Conservation (phyloP, 2,329 filamentous ascomycete genomes). For the Teratosphaeria zuluensis region DNA sequence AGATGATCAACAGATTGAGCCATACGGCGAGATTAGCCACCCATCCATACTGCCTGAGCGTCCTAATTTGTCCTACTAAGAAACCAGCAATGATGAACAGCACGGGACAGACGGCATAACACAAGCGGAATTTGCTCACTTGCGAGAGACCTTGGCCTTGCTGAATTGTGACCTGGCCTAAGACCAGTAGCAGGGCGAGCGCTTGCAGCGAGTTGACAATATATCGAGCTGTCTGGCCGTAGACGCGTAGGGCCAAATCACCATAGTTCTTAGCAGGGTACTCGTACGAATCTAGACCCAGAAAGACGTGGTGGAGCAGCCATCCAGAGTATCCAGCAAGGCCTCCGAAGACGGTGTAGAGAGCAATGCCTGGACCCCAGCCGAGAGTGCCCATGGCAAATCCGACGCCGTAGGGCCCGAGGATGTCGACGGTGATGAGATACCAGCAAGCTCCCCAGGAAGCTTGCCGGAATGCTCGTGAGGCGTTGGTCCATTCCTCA, state of each 20-base stretch:
- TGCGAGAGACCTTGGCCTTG: constrained; percentile 48
- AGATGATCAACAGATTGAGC: constrained; percentile 42
- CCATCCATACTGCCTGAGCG: constrained; percentile 45
- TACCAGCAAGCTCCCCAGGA: constrained; percentile 22
- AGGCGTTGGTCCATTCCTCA: constrained; percentile 16
- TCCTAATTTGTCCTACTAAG: constrained; percentile 47
- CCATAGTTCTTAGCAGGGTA: constrained; percentile 34
- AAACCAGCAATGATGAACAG: constrained; percentile 40
- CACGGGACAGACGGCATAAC: constrained; percentile 44
- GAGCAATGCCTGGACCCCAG: constrained; percentile 26
- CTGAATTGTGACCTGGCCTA: constrained; percentile 43
- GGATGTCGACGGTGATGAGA: constrained; percentile 33
- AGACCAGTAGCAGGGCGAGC: constrained; percentile 38
- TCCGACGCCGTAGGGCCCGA: constrained; percentile 26
- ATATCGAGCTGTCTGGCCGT: constrained; percentile 29
- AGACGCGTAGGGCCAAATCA: constrained; percentile 33
- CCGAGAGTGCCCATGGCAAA: constrained; percentile 22
- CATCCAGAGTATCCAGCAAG: constrained; percentile 15
- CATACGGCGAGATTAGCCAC: constrained; percentile 48
- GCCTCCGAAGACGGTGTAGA: constrained; percentile 30
- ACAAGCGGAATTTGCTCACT: constrained; percentile 35
- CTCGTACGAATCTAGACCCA: constrained; percentile 28
- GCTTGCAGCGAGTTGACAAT: constrained; percentile 30
- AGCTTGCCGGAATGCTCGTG: constrained; percentile 26
- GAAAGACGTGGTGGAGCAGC: not conserved